Percentiles rank a stretch among this genome's conserved stretches.
Conservation (phyloP, 2,329 filamentous ascomycete genomes). For the Sphaerulina musiva region DNA sequence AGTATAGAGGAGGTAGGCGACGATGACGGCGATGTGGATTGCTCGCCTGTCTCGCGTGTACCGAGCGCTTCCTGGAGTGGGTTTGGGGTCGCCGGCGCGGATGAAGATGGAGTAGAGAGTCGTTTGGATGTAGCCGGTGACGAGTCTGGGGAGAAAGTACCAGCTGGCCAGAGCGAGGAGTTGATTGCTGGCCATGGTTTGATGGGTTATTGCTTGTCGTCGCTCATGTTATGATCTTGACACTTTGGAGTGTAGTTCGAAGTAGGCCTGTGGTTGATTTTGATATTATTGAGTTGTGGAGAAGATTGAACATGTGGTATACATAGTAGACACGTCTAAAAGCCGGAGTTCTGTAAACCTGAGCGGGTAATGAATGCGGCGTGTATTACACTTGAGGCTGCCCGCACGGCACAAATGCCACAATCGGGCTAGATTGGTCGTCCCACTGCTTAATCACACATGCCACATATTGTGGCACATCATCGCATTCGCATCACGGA, state of each 20-base stretch:
- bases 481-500: neutral
- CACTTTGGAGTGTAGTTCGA: neutral
- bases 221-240: constrained; percentile 5
- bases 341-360: no score
- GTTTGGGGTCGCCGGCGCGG: constrained; percentile 79
- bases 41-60: constrained; percentile 68
- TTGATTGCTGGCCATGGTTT: constrained; percentile 35
- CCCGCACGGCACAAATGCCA: no score
- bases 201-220: neutral
- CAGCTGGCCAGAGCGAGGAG: constrained; percentile 54
- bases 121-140: constrained; percentile 68
- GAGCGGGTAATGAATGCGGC: no score
- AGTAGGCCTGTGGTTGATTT: no score
- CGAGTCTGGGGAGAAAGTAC: constrained; percentile 60
- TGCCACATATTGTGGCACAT: neutral
- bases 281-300: no score
- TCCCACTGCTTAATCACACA: neutral
- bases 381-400: no score
- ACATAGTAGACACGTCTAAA: no score
- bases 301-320: no score
- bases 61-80: constrained; percentile 58
- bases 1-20: constrained; percentile 80
- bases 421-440: no score
- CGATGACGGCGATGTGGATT: constrained; percentile 77
- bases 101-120: constrained; percentile 84